Percentiles rank a stretch among this genome's conserved stretches.
These are phyloP conservation scores for Dryadomyces quercivorus DNA, from an alignment of 2,329 filamentous ascomycete species.

Conservation along the genomic window DNA sequence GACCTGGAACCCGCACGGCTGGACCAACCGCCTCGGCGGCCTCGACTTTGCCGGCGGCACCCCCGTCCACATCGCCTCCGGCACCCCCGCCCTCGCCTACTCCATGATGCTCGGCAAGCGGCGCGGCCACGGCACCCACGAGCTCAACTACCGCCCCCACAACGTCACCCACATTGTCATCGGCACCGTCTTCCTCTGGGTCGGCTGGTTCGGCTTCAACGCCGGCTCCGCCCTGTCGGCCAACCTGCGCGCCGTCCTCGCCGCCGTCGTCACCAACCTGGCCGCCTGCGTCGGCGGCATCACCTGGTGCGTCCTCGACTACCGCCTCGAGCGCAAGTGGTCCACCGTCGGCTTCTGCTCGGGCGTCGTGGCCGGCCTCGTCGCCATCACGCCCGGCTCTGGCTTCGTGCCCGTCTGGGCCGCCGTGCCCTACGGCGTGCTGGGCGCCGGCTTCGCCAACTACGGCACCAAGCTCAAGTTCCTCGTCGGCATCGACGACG, in stretches of 20 bases:
- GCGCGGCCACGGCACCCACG: conserved; percentile 71
- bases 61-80: conserved; percentile 79
- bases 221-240: conserved; percentile 71
- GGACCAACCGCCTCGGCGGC: conserved; percentile 68
- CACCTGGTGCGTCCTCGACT: conserved; percentile 83
- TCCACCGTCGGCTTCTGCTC: conserved; percentile 90
- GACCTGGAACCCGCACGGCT: conserved; percentile 81
- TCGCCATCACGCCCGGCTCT: conserved; percentile 79
- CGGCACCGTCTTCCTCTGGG: conserved; percentile 88
- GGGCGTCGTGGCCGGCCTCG: conserved; percentile 75
- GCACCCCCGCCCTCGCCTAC: conserved; percentile 74
- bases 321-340: conserved; percentile 81
- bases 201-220: conserved; percentile 94
- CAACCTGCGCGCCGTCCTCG: conserved; percentile 78
- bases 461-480: conserved; percentile 90
- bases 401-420: conserved; percentile 78
- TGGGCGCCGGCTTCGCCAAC: conserved; percentile 69
- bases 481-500: conserved; percentile 67
- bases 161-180: conserved; percentile 89
- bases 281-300: conserved; percentile 75
- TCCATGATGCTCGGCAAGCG: conserved; percentile 85
- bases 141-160: conserved; percentile 84
- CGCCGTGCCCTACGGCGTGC: conserved; percentile 64
- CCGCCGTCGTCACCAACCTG: conserved; percentile 74
- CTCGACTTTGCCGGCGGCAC: conserved; percentile 86